Evolutionary conservation across 2,329 filamentous ascomycete species (phyloP), one percentile per base, ranked within the genome.

Genomic region (Penicillium brasilianum): DNA sequence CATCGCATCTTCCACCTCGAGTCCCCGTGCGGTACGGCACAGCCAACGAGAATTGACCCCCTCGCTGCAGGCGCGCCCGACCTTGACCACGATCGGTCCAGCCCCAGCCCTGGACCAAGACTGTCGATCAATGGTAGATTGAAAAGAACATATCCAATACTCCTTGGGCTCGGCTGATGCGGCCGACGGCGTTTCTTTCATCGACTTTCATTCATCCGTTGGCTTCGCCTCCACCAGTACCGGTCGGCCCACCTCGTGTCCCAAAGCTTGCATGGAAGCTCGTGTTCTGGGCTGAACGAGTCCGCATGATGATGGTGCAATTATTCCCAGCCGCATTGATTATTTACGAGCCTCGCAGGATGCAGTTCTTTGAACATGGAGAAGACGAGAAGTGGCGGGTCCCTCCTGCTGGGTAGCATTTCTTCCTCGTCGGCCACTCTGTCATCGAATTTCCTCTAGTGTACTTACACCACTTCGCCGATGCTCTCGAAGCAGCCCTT

Each of bases 351-450:
- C n/a, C 48, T 36, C 34, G 50, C 50, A 37, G 14, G 7, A 52
- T 50, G 44, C 25, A 48, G 22, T 16, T 9, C 32, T 30, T 28
- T 28, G 25, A 28, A 28, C 25, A 28, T 34, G n/a, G 28, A 18
- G 25, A 48, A 48, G 22, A 49, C 9, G 10, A n/a, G 14, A 50
- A 32, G 16, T 18, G 13, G 46, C 46, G n/a, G 46, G 46, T 9
- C 46, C 46, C 16, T 50, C n/a, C 46, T 32, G 46, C 46, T 34
- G 30, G 46, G 25, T 34, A 50, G 46, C 46, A 50, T 50, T 50
- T 34, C 46, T 50, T 32, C 16, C 28, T 50, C 46, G n/a, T 32
- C 25, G 11, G 46, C 46, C n/a, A 50, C 34, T 7, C 41, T 6
- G 22, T 20, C 52, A 46, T 46, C 10, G n/a, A 46, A 13, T 22